These are phyloP conservation scores for Fomes fomentarius DNA, from an alignment of 1,284 basidiomycete species.

Conservation along the genomic window DNA sequence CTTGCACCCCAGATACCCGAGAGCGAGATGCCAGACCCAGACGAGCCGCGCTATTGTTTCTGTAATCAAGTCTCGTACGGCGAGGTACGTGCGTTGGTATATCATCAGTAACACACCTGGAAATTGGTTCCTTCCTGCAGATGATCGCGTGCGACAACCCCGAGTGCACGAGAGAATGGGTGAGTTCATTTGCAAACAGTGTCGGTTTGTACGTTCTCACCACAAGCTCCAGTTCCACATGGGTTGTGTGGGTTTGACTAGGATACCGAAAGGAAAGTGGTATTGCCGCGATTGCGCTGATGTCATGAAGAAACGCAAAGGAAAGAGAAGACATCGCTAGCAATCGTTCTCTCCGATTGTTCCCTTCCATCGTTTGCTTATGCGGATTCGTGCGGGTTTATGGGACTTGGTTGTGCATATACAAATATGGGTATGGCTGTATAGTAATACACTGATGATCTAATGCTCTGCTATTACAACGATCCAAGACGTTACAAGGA, in stretches of 20 bases:
- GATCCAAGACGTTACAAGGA: too few species aligned
- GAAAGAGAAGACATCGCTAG: conserved; percentile 7
- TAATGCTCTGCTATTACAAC: too few species aligned
- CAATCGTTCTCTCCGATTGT: too few species aligned
- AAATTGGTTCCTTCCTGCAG: conserved; percentile 39
- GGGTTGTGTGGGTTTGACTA: conserved; percentile 65
- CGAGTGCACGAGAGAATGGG: conserved; percentile 79
- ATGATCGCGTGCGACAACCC: conserved; percentile 84
- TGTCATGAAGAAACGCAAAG: conserved; percentile 8
- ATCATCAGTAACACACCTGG: background rate
- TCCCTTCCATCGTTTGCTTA: too few species aligned
- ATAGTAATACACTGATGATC: too few species aligned
- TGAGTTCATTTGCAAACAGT: too few species aligned
- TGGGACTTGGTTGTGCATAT: too few species aligned
- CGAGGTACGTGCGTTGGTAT: conserved; percentile 50
- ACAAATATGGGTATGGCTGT: too few species aligned
- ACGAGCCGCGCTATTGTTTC: conserved; percentile 73
- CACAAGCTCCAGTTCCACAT: conserved; percentile 65
- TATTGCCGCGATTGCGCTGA: conserved; percentile 65
- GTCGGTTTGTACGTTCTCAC: too few species aligned
- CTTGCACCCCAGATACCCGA: conserved; percentile 1
- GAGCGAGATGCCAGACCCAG: conserved; percentile 38
- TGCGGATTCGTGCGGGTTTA: too few species aligned
- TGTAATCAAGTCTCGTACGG: conserved; percentile 79
- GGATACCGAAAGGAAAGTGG: conserved; percentile 65